Percentiles rank a stretch among this genome's conserved stretches.
Evolutionary conservation across 2,329 filamentous ascomycete genomes (phyloP).

Genomic region (Colletotrichum phormii): DNA sequence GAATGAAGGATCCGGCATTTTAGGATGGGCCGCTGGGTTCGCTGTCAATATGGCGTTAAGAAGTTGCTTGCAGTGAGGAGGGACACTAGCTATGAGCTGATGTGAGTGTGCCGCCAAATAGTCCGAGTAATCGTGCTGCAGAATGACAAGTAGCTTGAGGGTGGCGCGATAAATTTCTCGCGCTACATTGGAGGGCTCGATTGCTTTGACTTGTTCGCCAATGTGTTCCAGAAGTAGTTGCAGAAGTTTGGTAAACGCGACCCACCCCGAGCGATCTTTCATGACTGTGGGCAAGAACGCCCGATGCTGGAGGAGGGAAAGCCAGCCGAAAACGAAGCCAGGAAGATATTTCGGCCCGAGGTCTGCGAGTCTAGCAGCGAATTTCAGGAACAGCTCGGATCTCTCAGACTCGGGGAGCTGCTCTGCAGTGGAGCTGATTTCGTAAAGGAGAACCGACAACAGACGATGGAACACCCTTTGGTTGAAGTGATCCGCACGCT

Average conservation of each 20-base stretch:
- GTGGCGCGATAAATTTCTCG: constrained; percentile 89
- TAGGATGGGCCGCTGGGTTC: constrained; percentile 74
- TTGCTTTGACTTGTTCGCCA: constrained; percentile 81
- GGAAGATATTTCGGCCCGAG: constrained; percentile 83
- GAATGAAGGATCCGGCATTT: constrained; percentile 79
- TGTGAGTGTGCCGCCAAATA: constrained; percentile 91
- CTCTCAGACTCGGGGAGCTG: constrained; percentile 71
- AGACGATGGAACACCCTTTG: constrained; percentile 92
- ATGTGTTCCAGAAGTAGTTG: constrained; percentile 79
- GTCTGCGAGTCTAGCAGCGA: constrained; percentile 78
- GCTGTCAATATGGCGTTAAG: constrained; percentile 90
- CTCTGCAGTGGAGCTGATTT: constrained; percentile 71
- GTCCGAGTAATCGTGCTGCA: constrained; percentile 95
- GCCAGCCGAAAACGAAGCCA: constrained; percentile 87
- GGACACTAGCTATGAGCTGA: constrained; percentile 83
- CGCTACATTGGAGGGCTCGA: constrained; percentile 74
- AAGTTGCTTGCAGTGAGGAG: constrained; percentile 86
- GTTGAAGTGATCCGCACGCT: constrained; percentile 84
- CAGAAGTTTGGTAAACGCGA: constrained; percentile 78
- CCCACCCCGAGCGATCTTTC: constrained; percentile 79
- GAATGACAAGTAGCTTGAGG: constrained; percentile 82
- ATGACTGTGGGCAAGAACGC: constrained; percentile 84
- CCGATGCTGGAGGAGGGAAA: constrained; percentile 84
- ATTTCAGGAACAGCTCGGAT: constrained; percentile 75
- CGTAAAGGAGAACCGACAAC: constrained; percentile 84